phyloP scores from a whole-genome alignment of 768 basidiomycete species.

The Macrolepiota fuliginosa region DNA sequence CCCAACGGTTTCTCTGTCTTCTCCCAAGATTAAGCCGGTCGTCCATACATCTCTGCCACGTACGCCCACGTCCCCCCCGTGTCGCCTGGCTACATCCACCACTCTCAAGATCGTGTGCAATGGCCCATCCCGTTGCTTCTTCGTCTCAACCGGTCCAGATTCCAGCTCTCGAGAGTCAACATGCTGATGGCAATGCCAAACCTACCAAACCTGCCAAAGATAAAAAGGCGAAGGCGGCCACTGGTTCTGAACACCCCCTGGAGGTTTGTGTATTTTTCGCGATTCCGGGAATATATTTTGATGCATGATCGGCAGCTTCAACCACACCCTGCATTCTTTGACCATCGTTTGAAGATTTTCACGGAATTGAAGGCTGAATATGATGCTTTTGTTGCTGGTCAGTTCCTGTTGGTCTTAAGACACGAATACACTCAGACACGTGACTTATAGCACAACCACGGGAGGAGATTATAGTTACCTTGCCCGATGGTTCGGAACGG shows the following conservation, averaged over 20 bases:
- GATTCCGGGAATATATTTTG: not conserved
- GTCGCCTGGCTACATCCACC: constrained; percentile 13
- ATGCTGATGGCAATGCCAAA: constrained; percentile 25
- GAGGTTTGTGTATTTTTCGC: constrained; percentile 45
- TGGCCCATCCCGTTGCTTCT: constrained; percentile 56
- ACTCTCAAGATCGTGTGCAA: constrained; percentile 31
- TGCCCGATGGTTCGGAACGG: constrained; percentile 84
- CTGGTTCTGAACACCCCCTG: constrained; percentile 50
- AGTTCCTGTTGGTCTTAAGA: constrained; percentile 10
- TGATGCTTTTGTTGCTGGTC: constrained; percentile 78
- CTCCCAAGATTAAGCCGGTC: constrained; percentile 29
- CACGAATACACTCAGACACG: constrained; percentile 5
- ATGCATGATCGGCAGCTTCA: constrained; percentile 49
- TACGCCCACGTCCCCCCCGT: constrained; percentile 17
- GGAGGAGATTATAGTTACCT: constrained; percentile 77
- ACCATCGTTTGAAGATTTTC: constrained; percentile 87
- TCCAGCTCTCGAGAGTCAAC: constrained; percentile 44
- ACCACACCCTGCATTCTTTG: constrained; percentile 85
- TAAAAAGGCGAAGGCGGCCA: constrained; percentile 42
- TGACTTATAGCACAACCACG: constrained; percentile 65
- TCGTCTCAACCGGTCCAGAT: constrained; percentile 50
- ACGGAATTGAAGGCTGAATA: constrained; percentile 83
- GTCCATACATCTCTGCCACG: constrained; percentile 31
- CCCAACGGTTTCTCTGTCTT: constrained; percentile 18
- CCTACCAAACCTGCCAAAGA: constrained; percentile 34